Conservation (phyloP, 306 rosid genomes). For the Cucumis cinereus region DNA sequence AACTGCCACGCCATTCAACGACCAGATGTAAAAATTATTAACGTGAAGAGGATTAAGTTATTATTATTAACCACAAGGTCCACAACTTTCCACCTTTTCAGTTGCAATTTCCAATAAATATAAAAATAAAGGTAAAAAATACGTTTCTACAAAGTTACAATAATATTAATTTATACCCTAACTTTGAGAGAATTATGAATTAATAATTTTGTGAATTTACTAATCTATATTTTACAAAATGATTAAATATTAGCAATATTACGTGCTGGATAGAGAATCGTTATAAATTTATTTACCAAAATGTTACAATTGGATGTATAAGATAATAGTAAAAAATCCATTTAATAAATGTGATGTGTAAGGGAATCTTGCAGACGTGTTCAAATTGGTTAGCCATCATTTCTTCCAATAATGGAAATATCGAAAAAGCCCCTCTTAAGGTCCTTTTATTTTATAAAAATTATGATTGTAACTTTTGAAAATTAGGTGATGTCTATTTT, state of each 20-base stretch:
- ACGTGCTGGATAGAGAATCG: too few relatives aligned
- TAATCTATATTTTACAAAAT: too few relatives aligned
- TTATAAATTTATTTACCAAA: too few relatives aligned
- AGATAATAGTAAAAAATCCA: too few relatives aligned
- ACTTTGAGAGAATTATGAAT: too few relatives aligned
- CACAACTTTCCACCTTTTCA: background rate
- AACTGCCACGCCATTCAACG: background rate
- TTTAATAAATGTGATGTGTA: background rate
- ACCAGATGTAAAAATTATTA: background rate
- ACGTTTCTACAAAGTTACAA: too few relatives aligned
- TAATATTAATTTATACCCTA: too few relatives aligned
- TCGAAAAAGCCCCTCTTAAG: background rate
- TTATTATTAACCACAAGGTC: background rate
- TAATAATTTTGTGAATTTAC: too few relatives aligned
- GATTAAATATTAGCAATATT: too few relatives aligned
- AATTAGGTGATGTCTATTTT: conserved; percentile 2
- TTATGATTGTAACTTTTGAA: background rate
- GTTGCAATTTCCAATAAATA: background rate
- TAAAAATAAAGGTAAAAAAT: too few relatives aligned
- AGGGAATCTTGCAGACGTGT: background rate
- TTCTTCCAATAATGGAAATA: background rate
- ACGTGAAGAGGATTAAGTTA: background rate
- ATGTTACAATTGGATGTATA: too few relatives aligned
- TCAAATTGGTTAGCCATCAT: background rate
- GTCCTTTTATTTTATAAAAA: background rate